Percentiles rank a stretch among this genome's conserved stretches.
These are phyloP conservation scores for Carex arenaria DNA, from an alignment of 202 grass and related monocot genomes.

Conservation along the genomic window DNA sequence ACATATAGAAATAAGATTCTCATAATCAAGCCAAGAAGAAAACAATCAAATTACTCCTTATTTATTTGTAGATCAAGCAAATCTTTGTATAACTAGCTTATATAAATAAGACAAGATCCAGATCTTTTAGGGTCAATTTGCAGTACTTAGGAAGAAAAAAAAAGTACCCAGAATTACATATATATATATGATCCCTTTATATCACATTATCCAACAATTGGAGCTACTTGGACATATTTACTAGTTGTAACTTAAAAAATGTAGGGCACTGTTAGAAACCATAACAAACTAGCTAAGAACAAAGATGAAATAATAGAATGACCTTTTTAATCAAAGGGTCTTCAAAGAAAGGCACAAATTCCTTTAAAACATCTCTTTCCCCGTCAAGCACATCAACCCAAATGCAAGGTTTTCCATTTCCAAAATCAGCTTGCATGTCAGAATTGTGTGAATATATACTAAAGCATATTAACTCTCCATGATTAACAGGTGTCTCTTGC, in stretches of 20 bases:
- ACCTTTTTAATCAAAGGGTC: constrained; percentile 88
- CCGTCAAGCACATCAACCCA: constrained; percentile 98
- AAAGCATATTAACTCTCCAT: constrained; percentile 96
- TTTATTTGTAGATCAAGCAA: background rate
- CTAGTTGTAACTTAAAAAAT: background rate
- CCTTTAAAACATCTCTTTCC: constrained; percentile 65
- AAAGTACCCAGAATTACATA: background rate
- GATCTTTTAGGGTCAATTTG: background rate
- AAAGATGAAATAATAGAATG: constrained; percentile 2
- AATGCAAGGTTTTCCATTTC: constrained; percentile 89
- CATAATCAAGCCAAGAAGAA: background rate
- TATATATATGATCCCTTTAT: background rate
- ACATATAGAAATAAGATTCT: background rate
- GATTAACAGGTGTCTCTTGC: constrained; percentile 85
- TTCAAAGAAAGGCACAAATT: constrained; percentile 87
- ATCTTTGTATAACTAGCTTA: background rate
- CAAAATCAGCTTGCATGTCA: constrained; percentile 70
- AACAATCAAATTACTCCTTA: background rate
- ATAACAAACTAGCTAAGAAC: background rate
- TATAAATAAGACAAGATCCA: background rate
- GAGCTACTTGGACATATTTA: background rate
- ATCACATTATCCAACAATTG: background rate
- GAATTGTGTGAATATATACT: constrained; percentile 79
- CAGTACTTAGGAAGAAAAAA: background rate
- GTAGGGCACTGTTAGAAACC: background rate